A percentile compares a stretch with the other conserved stretches of the same genome.
phyloP scores from a whole-genome alignment of 768 basidiomycete species.

The Tylopilus subfusipes region DNA sequence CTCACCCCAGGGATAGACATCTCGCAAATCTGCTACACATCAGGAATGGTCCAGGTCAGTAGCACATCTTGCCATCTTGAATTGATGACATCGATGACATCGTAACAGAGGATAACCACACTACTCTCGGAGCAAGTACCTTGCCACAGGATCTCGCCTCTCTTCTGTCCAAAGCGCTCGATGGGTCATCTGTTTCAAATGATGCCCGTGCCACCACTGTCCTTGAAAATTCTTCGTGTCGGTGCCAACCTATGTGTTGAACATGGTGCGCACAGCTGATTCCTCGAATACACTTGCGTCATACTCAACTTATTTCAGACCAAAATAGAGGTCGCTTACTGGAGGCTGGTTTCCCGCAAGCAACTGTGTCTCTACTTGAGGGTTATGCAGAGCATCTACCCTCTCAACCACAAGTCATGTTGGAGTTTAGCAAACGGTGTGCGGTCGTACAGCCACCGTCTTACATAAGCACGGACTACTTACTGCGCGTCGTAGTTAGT shows the following conservation, averaged over 20 bases:
- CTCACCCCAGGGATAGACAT: slow-evolving; percentile 35
- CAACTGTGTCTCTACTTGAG: too few relatives aligned
- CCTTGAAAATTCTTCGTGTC: slow-evolving; percentile 70
- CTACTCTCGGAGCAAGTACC: too few relatives aligned
- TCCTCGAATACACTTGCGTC: background rate
- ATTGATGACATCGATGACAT: slow-evolving; percentile 15
- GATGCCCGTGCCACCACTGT: slow-evolving; percentile 46
- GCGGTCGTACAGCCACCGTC: too few relatives aligned
- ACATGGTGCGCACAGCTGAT: slow-evolving; percentile 51
- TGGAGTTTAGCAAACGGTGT: too few relatives aligned
- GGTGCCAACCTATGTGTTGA: slow-evolving; percentile 84
- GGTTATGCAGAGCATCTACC: too few relatives aligned
- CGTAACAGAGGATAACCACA: slow-evolving; percentile 57
- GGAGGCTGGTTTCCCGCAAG: too few relatives aligned
- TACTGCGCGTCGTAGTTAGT: too few relatives aligned
- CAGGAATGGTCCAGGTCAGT: slow-evolving; percentile 49
- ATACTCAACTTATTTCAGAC: slow-evolving; percentile 41
- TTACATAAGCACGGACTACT: too few relatives aligned
- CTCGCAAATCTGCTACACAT: slow-evolving; percentile 63
- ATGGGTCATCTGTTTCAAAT: slow-evolving; percentile 45
- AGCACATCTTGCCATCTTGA: too few relatives aligned
- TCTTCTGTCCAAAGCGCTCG: slow-evolving; percentile 54
- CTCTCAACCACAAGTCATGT: too few relatives aligned
- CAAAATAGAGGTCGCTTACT: slow-evolving; percentile 68
- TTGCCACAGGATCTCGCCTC: slow-evolving; percentile 61